Percentiles rank a stretch among this genome's conserved stretches.
These are phyloP conservation scores for Geranium incanum DNA, from an alignment of 441 rosid genomes.

Conservation along the genomic window DNA sequence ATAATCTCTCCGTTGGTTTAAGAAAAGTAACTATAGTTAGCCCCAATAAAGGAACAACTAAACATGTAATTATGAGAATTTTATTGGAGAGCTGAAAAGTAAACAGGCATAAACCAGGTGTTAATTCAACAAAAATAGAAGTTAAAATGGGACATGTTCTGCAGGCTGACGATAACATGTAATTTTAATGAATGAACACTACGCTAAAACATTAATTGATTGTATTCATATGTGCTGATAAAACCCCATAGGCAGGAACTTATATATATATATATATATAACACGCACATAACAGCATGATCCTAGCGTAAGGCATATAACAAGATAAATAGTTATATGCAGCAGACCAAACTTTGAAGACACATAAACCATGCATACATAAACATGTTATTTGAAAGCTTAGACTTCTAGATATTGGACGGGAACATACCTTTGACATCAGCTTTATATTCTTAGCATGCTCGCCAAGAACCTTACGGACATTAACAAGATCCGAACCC, in stretches of 20 bases:
- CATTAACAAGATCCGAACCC: conserved; percentile 81
- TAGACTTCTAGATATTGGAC: neutral
- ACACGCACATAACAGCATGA: neutral
- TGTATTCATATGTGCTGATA: neutral
- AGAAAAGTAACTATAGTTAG: neutral
- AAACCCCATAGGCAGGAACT: neutral
- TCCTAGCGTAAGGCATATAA: neutral
- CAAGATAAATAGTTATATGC: neutral
- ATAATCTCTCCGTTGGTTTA: neutral
- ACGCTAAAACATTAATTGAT: neutral
- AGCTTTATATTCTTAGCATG: conserved; percentile 73
- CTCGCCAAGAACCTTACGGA: conserved; percentile 62
- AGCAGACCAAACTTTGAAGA: neutral
- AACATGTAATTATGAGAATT: neutral
- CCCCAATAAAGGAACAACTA: neutral
- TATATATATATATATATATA: no score
- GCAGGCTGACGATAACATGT: no score
- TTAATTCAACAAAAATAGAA: neutral
- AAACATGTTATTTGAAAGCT: neutral
- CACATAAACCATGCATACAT: neutral
- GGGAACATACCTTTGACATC: conserved; percentile 76
- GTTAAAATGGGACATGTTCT: neutral
- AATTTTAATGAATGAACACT: no score
- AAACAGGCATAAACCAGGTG: neutral
- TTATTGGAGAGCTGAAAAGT: neutral